Conservation (phyloP, 2,329 filamentous ascomycete genomes). For the Canariomyces notabilis region DNA sequence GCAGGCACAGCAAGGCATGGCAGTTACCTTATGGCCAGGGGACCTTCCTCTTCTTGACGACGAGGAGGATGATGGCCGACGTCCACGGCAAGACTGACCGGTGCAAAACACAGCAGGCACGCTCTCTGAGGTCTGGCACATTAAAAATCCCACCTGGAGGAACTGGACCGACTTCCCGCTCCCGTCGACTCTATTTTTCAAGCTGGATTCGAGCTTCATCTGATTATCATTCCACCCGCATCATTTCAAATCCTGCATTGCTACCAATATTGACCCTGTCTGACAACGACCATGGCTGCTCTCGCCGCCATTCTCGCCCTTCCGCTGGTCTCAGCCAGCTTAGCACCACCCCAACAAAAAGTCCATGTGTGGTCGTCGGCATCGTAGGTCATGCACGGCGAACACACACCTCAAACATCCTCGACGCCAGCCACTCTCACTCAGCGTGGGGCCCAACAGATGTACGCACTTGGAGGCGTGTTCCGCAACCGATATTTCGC, state of each 20-base stretch:
- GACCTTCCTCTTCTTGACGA: too few species aligned
- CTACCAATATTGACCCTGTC: not conserved
- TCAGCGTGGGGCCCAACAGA: constrained; percentile 49
- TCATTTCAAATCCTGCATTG: not conserved
- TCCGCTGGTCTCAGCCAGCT: constrained; percentile 24
- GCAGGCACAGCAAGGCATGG: too few species aligned
- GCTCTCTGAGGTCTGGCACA: too few species aligned
- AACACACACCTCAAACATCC: constrained; percentile 42
- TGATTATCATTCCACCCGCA: not conserved
- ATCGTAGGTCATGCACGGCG: constrained; percentile 48
- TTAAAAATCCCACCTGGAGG: too few species aligned
- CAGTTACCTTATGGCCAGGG: too few species aligned
- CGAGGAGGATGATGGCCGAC: too few species aligned
- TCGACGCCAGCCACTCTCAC: constrained; percentile 37
- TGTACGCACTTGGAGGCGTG: constrained; percentile 43
- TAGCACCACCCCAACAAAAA: constrained; percentile 33
- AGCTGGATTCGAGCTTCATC: too few species aligned
- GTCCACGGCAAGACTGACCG: too few species aligned
- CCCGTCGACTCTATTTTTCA: not conserved
- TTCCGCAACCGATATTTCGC: constrained; percentile 47
- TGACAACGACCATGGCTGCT: constrained; percentile 18
- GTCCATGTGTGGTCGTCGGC: constrained; percentile 48
- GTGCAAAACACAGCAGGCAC: too few species aligned
- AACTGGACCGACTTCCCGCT: too few species aligned
- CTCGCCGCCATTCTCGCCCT: constrained; percentile 21